Percentiles rank a stretch among this genome's conserved stretches.
Conservation (phyloP, 2,329 filamentous ascomycete genomes). For the Fusarium brevicatenulatum region DNA sequence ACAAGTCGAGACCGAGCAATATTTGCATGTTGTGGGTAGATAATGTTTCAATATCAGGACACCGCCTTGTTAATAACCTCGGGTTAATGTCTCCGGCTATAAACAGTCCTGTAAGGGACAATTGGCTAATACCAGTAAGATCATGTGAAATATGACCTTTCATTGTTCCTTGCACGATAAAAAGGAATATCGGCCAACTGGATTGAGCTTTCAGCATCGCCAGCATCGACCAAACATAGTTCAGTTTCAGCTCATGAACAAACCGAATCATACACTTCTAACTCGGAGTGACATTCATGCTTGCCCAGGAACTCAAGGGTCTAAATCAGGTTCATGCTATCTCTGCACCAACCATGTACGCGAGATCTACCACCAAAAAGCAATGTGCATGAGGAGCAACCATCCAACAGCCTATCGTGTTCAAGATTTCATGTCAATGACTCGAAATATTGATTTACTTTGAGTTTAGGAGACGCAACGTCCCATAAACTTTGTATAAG, state of each 20-base stretch:
- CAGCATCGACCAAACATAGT: not conserved
- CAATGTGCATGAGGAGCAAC: conserved; percentile 11
- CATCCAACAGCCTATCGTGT: conserved; percentile 5
- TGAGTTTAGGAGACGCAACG: not conserved
- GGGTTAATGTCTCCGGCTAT: not conserved
- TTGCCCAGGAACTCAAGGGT: not conserved
- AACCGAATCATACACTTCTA: not conserved
- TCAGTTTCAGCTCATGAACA: not conserved
- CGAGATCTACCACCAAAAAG: conserved; percentile 25
- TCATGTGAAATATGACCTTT: conserved; percentile 10
- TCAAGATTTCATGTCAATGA: not conserved
- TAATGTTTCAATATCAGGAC: conserved; percentile 23
- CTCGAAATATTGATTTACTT: conserved; percentile 8
- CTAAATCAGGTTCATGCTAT: not conserved
- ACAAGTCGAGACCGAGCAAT: conserved; percentile 5
- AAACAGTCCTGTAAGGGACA: not conserved
- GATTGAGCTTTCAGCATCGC: not conserved
- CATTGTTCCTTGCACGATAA: not conserved
- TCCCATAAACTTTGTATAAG: not conserved
- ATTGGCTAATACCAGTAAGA: not conserved
- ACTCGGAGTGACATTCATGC: conserved; percentile 15
- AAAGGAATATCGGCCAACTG: not conserved
- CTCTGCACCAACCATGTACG: not conserved
- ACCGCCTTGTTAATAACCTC: conserved; percentile 13
- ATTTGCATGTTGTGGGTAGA: conserved; percentile 2